A percentile compares a stretch with the other conserved stretches of the same genome.
Evolutionary conservation across 2,329 filamentous ascomycete genomes (phyloP).

Genomic region (Monosporascus sp.): DNA sequence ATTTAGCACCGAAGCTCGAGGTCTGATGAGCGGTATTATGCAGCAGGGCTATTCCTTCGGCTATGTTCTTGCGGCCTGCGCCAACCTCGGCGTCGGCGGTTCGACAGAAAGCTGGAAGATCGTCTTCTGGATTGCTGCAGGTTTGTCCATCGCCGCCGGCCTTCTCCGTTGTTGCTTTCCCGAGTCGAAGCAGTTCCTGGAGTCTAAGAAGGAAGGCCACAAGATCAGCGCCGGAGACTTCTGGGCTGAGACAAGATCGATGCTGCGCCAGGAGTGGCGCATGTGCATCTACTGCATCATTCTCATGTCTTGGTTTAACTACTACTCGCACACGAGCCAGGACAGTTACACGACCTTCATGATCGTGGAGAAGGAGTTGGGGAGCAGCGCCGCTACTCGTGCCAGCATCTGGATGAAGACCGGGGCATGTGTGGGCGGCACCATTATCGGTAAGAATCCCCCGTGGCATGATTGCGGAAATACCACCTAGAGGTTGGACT

Average conservation of each 20-base stretch:
- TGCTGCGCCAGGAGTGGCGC: slow-evolving; percentile 67
- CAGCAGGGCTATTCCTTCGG: slow-evolving; percentile 80
- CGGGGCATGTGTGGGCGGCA: slow-evolving; percentile 69
- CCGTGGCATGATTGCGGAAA: neutral
- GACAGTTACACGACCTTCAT: slow-evolving; percentile 81
- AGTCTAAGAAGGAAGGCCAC: slow-evolving; percentile 58
- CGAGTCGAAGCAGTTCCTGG: slow-evolving; percentile 70
- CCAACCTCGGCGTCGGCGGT: slow-evolving; percentile 68
- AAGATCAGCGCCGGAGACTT: slow-evolving; percentile 49
- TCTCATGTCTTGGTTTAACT: slow-evolving; percentile 73
- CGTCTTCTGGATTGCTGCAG: slow-evolving; percentile 68
- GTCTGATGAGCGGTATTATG: slow-evolving; percentile 75
- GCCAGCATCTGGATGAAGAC: slow-evolving; percentile 78
- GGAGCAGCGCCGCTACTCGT: slow-evolving; percentile 59
- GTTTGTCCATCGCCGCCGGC: slow-evolving; percentile 63
- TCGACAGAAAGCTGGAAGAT: slow-evolving; percentile 63
- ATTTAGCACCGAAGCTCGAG: slow-evolving; percentile 57
- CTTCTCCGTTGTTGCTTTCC: slow-evolving; percentile 63
- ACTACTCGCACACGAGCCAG: slow-evolving; percentile 73
- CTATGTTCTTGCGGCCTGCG: slow-evolving; percentile 72
- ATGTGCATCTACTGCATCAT: slow-evolving; percentile 73
- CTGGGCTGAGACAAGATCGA: slow-evolving; percentile 63
- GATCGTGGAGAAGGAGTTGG: slow-evolving; percentile 64
- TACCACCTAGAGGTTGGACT: neutral
- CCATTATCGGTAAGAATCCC: slow-evolving; percentile 46